Percentiles rank a stretch among this genome's conserved stretches.
Conservation (phyloP, 1,284 basidiomycete genomes). For the Leccinum insolens region DNA sequence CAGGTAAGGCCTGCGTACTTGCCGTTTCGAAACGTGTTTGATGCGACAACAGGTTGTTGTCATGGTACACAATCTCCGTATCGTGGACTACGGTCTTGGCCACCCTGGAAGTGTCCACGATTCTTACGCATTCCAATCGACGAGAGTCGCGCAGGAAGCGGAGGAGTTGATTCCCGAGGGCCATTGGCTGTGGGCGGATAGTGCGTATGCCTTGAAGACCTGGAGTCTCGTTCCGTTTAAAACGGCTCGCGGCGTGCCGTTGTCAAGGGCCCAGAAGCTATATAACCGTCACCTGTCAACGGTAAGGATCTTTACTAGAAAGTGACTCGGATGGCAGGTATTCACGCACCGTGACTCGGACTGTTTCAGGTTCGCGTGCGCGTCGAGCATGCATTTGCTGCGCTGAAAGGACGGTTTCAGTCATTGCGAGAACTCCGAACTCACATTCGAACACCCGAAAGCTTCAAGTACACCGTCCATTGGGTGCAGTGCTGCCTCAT, state of each 20-base stretch:
- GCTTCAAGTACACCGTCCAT: not conserved
- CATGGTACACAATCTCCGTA: not conserved
- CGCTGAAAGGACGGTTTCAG: not conserved
- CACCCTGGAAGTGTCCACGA: constrained; percentile 13
- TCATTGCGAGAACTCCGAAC: not conserved
- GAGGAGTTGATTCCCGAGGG: not conserved
- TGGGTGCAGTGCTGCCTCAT: not conserved
- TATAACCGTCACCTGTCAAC: no score
- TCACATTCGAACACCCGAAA: not conserved
- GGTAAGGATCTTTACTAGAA: no score
- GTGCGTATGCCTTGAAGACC: no score
- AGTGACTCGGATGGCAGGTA: no score
- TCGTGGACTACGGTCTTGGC: constrained; percentile 11
- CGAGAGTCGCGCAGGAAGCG: not conserved
- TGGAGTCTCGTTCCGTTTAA: no score
- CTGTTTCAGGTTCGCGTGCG: not conserved
- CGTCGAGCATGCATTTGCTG: not conserved
- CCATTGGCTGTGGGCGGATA: constrained; percentile 2
- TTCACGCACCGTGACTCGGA: not conserved
- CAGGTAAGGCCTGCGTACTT: not conserved
- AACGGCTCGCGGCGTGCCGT: no score
- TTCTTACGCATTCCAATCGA: constrained; percentile 7
- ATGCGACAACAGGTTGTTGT: not conserved
- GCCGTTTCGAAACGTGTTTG: not conserved
- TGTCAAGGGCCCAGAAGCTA: no score